A percentile compares a stretch with the other conserved stretches of the same genome.
Conservation (phyloP, 73 alveolate genomes). For the Uronychia setigera region DNA sequence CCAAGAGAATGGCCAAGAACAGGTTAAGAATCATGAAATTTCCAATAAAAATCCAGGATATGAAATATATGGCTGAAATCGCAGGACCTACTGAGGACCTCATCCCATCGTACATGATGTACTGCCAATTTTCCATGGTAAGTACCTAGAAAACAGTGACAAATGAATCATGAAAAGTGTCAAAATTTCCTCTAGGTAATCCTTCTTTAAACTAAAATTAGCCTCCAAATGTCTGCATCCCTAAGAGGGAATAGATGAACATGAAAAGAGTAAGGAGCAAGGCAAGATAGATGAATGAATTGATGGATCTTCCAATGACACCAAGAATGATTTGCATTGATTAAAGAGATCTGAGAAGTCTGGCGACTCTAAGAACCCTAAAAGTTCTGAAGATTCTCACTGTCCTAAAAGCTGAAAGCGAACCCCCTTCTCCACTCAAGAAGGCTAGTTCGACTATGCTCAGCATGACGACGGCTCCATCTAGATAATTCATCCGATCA, state of each 20-base stretch:
- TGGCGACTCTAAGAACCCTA: slow-evolving; percentile 94
- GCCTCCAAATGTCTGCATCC: slow-evolving; percentile 96
- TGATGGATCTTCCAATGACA: slow-evolving; percentile 83
- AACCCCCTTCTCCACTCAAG: slow-evolving; percentile 75
- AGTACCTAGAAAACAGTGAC: slow-evolving; percentile 87
- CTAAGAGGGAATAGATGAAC: slow-evolving; percentile 90
- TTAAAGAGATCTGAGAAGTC: slow-evolving; percentile 85
- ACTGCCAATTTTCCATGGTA: slow-evolving; percentile 94
- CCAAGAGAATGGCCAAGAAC: slow-evolving; percentile 92
- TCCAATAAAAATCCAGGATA: slow-evolving; percentile 95
- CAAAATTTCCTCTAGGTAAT: slow-evolving; percentile 77
- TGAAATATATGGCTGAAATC: slow-evolving; percentile 76
- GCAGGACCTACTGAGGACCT: slow-evolving; percentile 47
- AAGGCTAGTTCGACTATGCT: slow-evolving; percentile 88
- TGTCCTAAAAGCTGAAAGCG: slow-evolving; percentile 87
- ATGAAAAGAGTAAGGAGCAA: slow-evolving; percentile 86
- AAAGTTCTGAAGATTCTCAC: slow-evolving; percentile 95
- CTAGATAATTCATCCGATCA: slow-evolving; percentile 95
- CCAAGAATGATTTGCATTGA: slow-evolving; percentile 89
- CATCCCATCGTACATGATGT: slow-evolving; percentile 72
- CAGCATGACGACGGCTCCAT: slow-evolving; percentile 87
- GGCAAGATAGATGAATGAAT: slow-evolving; percentile 80
- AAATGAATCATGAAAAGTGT: slow-evolving; percentile 90
- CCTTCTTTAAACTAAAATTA: slow-evolving; percentile 52
- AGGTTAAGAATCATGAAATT: slow-evolving; percentile 92